Evolutionary conservation across 495 filamentous ascomycete species (phyloP), one percentile per base, ranked within the genome.

Genomic region (Penicillium canescens): DNA sequence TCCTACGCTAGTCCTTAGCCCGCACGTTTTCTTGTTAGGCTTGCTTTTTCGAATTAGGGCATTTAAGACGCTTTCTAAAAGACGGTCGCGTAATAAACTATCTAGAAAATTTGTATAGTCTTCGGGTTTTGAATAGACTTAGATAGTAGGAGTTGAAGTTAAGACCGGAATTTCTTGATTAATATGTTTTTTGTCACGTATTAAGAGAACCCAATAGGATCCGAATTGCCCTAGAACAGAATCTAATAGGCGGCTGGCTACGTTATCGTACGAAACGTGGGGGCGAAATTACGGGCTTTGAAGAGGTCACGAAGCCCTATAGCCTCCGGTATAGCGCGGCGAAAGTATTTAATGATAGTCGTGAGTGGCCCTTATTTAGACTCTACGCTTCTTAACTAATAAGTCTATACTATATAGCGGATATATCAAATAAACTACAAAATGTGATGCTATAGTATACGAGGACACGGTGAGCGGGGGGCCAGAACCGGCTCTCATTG

Each of bases 261-360:
- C 39, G 53, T 43, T 58, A 51, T 50, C 52, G 42, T 51, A 74
- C 74, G 31, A 66, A 66, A 60, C 23, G 46, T 28, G 52, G 57
- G 41, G 56, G 67, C 46, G 23, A 65, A 38, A 64, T 73, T 43
- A 70, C 59, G 24, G 59, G 63, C 18, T 66, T 73, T 56, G 28
- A 33, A 33, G 52, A 67, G 37, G 46, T 69, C 40, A 56, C 54
- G 5, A 62, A 63, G 41, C 65, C 56, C 6, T 75, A 76, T 52
- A 46, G 26, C 28, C 69, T 77, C 50, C 56, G 51, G 52, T 77
- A 75, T 44, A 54, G 60, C 20, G 62, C 49, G 39, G 69, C 58
- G 20, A 73, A 72, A 50, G 62, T 58, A 14, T 74, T 75, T 24
- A 69, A 76, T 55, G 33, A 71, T 41, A 73, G 67, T 47, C 26